Evolutionary conservation across 2,329 filamentous ascomycete genomes (phyloP).

Genomic region (Hypoxylon sp.): DNA sequence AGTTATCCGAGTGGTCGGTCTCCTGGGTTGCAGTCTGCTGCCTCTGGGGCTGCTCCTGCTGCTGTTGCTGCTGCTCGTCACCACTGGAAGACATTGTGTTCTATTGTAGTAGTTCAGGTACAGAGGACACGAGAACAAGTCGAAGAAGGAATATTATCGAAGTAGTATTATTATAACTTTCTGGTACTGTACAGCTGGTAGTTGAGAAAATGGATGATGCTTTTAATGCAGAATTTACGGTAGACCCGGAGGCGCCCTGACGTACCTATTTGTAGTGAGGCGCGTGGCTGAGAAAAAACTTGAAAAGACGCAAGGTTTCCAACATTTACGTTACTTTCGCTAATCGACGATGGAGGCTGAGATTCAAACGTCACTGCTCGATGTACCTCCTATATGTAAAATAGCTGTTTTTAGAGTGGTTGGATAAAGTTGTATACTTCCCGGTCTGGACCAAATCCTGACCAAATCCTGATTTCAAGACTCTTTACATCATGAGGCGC

Average conservation of each 20-base stretch:
- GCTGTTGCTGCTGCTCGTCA: constrained; percentile 25
- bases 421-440: constrained; percentile 14
- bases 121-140: neutral
- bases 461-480: constrained; percentile 38
- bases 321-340: constrained; percentile 27
- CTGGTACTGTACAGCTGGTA: neutral
- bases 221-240: neutral
- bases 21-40: constrained; percentile 40
- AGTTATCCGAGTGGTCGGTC: constrained; percentile 41
- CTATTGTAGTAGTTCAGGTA: constrained; percentile 2
- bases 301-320: constrained; percentile 28
- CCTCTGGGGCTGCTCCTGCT: constrained; percentile 34
- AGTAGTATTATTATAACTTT: neutral
- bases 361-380: constrained; percentile 37
- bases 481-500: constrained; percentile 42
- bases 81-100: constrained; percentile 39
- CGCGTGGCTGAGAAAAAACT: constrained; percentile 26
- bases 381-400: constrained; percentile 17
- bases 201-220: neutral
- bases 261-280: constrained; percentile 35
- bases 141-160: neutral
- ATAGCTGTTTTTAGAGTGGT: constrained; percentile 3
- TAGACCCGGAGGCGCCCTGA: constrained; percentile 3
- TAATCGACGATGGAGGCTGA: constrained; percentile 39
- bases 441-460: constrained; percentile 30